A percentile compares a stretch with the other conserved stretches of the same genome.
phyloP scores from a whole-genome alignment of 768 basidiomycete species.

The Mycena polygramma region DNA sequence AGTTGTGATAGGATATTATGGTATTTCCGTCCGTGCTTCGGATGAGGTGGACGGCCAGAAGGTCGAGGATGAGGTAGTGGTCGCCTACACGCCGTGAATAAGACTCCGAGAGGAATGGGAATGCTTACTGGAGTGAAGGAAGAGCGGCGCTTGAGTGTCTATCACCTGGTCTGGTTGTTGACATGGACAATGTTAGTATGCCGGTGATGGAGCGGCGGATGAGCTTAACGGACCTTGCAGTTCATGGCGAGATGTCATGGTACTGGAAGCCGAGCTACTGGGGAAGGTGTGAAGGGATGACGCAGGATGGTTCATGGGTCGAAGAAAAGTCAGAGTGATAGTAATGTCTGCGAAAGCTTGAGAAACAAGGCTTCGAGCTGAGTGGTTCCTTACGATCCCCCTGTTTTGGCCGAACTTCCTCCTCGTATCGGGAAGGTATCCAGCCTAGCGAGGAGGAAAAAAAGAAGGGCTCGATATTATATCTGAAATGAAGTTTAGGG shows the following conservation, averaged over 20 bases:
- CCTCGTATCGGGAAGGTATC: slow-evolving; percentile 77
- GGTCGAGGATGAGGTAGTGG: slow-evolving; percentile 57
- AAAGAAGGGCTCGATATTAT: slow-evolving; percentile 75
- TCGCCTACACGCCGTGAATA: slow-evolving; percentile 9
- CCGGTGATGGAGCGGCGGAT: background rate
- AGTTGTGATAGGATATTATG: slow-evolving; percentile 63
- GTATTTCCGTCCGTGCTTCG: slow-evolving; percentile 59
- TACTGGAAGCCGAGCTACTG: slow-evolving; percentile 14
- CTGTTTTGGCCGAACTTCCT: slow-evolving; percentile 51
- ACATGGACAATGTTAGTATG: background rate
- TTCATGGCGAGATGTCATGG: slow-evolving; percentile 23
- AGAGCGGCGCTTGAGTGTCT: slow-evolving; percentile 33
- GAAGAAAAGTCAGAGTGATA: slow-evolving; percentile 67
- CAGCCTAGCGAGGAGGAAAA: slow-evolving; percentile 75
- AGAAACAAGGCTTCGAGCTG: background rate
- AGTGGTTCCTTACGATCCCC: slow-evolving; percentile 66
- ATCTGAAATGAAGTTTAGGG: slow-evolving; percentile 63
- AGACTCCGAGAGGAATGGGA: no score
- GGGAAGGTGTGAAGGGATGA: slow-evolving; percentile 23
- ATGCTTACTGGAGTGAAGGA: slow-evolving; percentile 20
- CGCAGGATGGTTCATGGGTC: slow-evolving; percentile 49
- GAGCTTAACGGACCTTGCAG: slow-evolving; percentile 1
- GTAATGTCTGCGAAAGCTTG: slow-evolving; percentile 63
- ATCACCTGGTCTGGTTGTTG: slow-evolving; percentile 27
- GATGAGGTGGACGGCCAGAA: slow-evolving; percentile 63